Evolutionary conservation across 2,329 filamentous ascomycete species (phyloP), one percentile per base, ranked within the genome.

Genomic region (Elsinoe australis): DNA sequence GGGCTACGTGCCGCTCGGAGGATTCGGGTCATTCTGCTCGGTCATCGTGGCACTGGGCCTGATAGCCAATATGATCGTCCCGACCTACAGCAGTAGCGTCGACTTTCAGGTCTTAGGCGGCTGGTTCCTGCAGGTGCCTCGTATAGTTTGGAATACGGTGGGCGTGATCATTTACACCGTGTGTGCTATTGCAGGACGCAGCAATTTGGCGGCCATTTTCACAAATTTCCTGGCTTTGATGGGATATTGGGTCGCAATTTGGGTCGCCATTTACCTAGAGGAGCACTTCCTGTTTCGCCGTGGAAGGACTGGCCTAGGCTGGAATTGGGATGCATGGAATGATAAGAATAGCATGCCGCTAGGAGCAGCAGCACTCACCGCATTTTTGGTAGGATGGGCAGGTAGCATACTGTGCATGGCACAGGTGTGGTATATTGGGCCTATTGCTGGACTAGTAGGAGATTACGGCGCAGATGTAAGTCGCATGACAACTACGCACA

Each of bases 221-320:
- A 78, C 76, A 8, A 84, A 84, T 59, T 83, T 85, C 60, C 69
- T 85, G 4, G 78, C 79, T 0, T 64, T 85, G 17, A 84, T 85
- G 76, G 82, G 81, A 1, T 85, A 84, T 62, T 85, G 79, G 80
- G 72, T 82, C 12, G 72, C 72, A 10, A 76, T 83, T 35, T 82
- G 79, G 77, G 70, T 83, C 15, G 72, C 74, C 1, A 81, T 85
- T 38, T 67, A 76, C 1, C 61, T 80, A 2, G 71, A 78, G 57
- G 82, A 85, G 58, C 74, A 80, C 41, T 60, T 80, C 15, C 67
- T 85, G 41, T 85, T 85, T 61, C 70, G 78, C 1, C 65, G 69
- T 2, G 67, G 61, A 41, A 45, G 19, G 17, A 57, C 58, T 1
- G 69, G 67, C 1, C 59, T 56, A 1, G 67, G 68, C 3, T 83